Base-by-base conservation (phyloP, 306 rosid species). In the Citrullus amarus region DNA sequence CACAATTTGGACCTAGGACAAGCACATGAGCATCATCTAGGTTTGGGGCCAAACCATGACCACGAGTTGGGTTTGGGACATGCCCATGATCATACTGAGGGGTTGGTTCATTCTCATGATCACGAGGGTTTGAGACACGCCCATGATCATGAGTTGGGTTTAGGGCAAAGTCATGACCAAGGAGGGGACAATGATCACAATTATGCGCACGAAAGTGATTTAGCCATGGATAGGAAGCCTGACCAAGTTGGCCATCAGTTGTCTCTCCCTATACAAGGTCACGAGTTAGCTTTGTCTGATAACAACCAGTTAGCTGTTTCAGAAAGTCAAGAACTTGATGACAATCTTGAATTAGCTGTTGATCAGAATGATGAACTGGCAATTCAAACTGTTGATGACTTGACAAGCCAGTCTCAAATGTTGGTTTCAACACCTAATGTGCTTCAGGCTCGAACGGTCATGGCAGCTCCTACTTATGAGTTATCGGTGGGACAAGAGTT, bases 181-280 rank as follows among this genome's bases (percentile, higher is more conserved):
- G 92, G 84, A 71, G 92, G 79, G 63, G 85, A 84, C 67, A 87
- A 76, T 66, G 86, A 63, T 84, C 96, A 84, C 80, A 80, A 81
- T 79, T 91, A 82, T 58, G 92, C 84, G 61, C 89, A 89, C 66
- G 93, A 80, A 71, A 80, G 84, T 74, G 90, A 88, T 13, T 76
- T 90, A 61, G 78, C 80, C 65, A 88, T 88, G 87, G 97, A 93
- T 76, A 89, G 43, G 74, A 93, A 91, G 84, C 98, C 93, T 63
- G 87, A 90, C 78, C 90, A 82, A 34, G 87, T 83, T 80, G 92
- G 84, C 83, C 91, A 84, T 50, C 91, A 79, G 76, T 68, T 90
- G 83, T 82, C 85, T 81, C 82, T 84, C 83, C 66, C 86, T 58
- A 83, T 70, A 78, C 92, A 89, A 58, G 86, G 84, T 75, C 85